Evolutionary conservation across 73 alveolate genomes (phyloP), one percentile per base, ranked within the genome.

Genomic region (Tetrahymena borealis): DNA sequence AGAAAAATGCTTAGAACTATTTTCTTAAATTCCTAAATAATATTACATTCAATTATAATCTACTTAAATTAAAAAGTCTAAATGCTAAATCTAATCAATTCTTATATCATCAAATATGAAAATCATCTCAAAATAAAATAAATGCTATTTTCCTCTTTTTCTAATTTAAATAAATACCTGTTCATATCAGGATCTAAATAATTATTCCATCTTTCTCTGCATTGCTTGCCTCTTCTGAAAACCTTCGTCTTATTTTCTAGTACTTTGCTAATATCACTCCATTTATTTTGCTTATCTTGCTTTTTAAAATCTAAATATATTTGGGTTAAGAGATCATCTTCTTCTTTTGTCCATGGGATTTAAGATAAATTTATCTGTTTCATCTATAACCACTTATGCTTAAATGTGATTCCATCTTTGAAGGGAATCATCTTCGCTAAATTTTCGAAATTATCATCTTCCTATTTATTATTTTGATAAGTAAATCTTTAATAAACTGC

Each of bases 131-230:
- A n/a, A n/a, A n/a, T n/a, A n/a, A n/a, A n/a, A n/a, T n/a, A n/a
- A n/a, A n/a, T n/a, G n/a, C n/a, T n/a, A n/a, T n/a, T n/a, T n/a
- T n/a, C n/a, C n/a, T n/a, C n/a, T n/a, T n/a, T n/a, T n/a, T n/a
- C n/a, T n/a, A n/a, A n/a, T n/a, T n/a, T n/a, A n/a, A n/a, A n/a
- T n/a, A n/a, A n/a, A 24, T 60, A 60, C 85, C 94, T 91, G 43
- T 91, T 91, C 28, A 91, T 91, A 31, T 36, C 28, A 7, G 94
- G 94, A 77, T 91, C 94, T 20, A 91, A 60, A 33, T 91, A 42
- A 60, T 91, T 91, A 39, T 91, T 91, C 94, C 94, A 91, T 77
- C 94, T 91, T 78, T 91, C 94, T 91, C 94, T 91, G 33, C 94
- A 91, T 77, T 91, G 91, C 90, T 91, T 91, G 7, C 91, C 94